These are phyloP conservation scores for Trebouxia sp. DNA, from an alignment of 139 green algal genomes.

Conservation along the genomic window DNA sequence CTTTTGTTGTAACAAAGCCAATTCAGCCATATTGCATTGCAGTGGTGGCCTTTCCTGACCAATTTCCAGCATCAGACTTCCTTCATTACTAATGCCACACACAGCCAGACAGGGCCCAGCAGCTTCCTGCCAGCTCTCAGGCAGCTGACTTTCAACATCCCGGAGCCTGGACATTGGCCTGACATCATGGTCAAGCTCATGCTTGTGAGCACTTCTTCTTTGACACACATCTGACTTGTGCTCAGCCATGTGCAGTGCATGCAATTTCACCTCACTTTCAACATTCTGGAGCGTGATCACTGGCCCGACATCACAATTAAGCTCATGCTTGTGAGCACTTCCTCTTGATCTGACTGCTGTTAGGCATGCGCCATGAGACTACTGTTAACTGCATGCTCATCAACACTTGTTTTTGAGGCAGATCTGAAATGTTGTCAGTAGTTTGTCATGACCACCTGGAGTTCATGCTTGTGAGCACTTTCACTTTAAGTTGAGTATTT, in stretches of 20 bases:
- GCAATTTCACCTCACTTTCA: not conserved
- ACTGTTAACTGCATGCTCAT: no score
- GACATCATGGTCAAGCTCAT: not conserved
- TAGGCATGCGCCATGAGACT: no score
- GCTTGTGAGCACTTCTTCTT: not conserved
- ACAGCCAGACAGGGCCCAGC: conserved; percentile 1
- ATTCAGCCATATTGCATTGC: not conserved
- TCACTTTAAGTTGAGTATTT: no score
- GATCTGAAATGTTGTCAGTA: no score
- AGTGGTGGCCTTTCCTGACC: conserved; percentile 18
- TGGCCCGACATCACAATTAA: not conserved
- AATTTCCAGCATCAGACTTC: conserved; percentile 13
- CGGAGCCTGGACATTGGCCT: not conserved
- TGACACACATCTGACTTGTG: no score
- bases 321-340: not conserved
- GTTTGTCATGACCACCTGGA: no score
- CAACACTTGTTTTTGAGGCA: no score
- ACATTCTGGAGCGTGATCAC: not conserved
- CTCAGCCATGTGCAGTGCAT: not conserved
- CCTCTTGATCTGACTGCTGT: not conserved
- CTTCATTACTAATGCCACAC: conserved; percentile 1
- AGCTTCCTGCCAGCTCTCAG: conserved; percentile 24
- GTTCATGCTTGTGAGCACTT: no score
- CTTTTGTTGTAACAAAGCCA: no score
- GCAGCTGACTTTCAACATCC: not conserved